These are phyloP conservation scores for Penicillium odoratum DNA, from an alignment of 495 filamentous ascomycete genomes.

Conservation along the genomic window DNA sequence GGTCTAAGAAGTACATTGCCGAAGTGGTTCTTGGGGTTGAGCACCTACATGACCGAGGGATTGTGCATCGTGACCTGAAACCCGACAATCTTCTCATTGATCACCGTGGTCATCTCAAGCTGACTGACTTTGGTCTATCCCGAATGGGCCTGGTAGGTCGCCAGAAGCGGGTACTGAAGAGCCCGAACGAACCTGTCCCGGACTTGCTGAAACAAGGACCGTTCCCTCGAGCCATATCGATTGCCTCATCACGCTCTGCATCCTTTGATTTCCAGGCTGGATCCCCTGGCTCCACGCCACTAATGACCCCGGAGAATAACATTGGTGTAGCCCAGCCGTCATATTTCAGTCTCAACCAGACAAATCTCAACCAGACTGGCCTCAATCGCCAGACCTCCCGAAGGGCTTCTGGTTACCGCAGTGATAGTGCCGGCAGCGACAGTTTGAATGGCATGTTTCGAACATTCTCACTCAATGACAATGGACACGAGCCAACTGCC, in stretches of 20 bases:
- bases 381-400: conserved; percentile 71
- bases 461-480: conserved; percentile 76
- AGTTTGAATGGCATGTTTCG: conserved; percentile 80
- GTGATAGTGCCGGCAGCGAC: conserved; percentile 89
- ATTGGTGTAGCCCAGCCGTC: conserved; percentile 76
- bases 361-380: conserved; percentile 66
- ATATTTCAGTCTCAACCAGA: conserved; percentile 84
- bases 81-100: conserved; percentile 97
- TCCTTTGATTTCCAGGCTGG: conserved; percentile 86
- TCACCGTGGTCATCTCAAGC: conserved; percentile 91
- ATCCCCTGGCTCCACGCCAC: conserved; percentile 80
- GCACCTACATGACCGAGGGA: conserved; percentile 89
- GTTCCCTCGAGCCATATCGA: conserved; percentile 79
- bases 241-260: conserved; percentile 91
- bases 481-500: conserved; percentile 27
- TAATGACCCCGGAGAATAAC: conserved; percentile 78
- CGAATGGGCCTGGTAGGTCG: conserved; percentile 96
- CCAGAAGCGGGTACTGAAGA: conserved; percentile 88
- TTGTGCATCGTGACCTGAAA: conserved; percentile 95
- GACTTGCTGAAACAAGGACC: conserved; percentile 91
- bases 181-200: conserved; percentile 75
- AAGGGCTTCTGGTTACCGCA: conserved; percentile 82
- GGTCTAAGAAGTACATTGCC: conserved; percentile 94
- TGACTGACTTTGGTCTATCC: conserved; percentile 96
- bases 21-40: conserved; percentile 95